Evolutionary conservation across 2,329 filamentous ascomycete genomes (phyloP).

Genomic region (Cladosporium halotolerans): DNA sequence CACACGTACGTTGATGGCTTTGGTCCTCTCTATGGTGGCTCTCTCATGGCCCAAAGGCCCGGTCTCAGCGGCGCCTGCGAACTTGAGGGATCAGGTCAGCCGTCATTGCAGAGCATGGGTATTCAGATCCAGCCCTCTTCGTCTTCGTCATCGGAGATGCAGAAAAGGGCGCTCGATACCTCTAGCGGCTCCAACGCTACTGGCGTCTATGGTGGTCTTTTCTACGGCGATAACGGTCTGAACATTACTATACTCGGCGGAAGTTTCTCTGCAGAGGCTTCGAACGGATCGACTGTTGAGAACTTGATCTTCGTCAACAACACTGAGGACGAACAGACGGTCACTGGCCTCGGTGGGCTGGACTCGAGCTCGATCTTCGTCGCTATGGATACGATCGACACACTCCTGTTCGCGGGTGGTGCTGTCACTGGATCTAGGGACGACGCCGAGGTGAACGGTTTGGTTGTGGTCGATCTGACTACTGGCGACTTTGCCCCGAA

Average conservation of each 20-base stretch:
- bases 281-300: slow-evolving; percentile 63
- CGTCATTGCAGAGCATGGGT: slow-evolving; percentile 44
- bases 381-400: slow-evolving; percentile 60
- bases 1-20: slow-evolving; percentile 59
- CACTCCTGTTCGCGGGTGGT: slow-evolving; percentile 76
- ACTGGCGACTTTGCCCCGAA: slow-evolving; percentile 54
- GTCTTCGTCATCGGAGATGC: slow-evolving; percentile 19
- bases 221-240: slow-evolving; percentile 61
- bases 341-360: slow-evolving; percentile 58
- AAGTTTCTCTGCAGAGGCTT: slow-evolving; percentile 67
- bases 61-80: slow-evolving; percentile 66
- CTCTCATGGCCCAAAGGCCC: slow-evolving; percentile 68
- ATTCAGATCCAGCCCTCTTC: slow-evolving; percentile 45
- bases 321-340: slow-evolving; percentile 41
- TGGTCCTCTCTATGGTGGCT: slow-evolving; percentile 70
- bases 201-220: slow-evolving; percentile 72
- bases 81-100: slow-evolving; percentile 44
- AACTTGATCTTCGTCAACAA: slow-evolving; percentile 82
- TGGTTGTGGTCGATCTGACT: slow-evolving; percentile 73
- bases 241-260: slow-evolving; percentile 87
- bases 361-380: slow-evolving; percentile 68
- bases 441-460: slow-evolving; percentile 58
- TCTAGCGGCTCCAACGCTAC: slow-evolving; percentile 43
- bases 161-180: slow-evolving; percentile 36
- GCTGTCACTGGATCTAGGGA: slow-evolving; percentile 65